Evolutionary conservation across 139 green algal genomes (phyloP), one percentile per base, ranked within the genome.

Genomic region (Desmodesmus armatus): DNA sequence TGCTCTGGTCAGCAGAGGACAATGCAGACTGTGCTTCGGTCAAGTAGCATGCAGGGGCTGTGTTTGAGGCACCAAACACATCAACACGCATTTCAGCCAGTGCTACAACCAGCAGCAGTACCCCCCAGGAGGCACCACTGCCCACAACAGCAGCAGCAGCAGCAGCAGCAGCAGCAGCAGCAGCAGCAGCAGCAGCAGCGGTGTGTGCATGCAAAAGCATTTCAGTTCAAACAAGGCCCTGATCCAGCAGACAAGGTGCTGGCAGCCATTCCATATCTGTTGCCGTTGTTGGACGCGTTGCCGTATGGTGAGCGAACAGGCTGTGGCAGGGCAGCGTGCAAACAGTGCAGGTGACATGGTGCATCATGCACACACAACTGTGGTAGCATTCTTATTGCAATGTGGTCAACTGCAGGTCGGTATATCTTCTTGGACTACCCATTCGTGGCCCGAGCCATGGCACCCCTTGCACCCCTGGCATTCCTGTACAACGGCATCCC

Each of bases 401-500:
- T 60, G 21, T 69, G 29, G 31, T 6, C 6, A 40, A 0, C 25
- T 69, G 84, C 88, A 93, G 90, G 84, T 25, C 89, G 89, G 37
- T 94, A 91, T 58, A 87, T 94, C 41, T 90, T 94, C 62, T 9
- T 91, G 4, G 87, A 93, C 72, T 92, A 90, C 31, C 91, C 91
- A 21, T 92, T 92, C 47, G 78, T 94, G 41, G 89, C 89, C 3
- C 76, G 88, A 3, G 88, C 89, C 3, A 80, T 94, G 62, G 74
- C 85, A 0, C 89, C 90, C 1, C 70, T 94, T 15, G 90, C 74
- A 0, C 91, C 91, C 0, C 71, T 94, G 5, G 78, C 83, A 17
- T 53, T 69, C 43, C 65, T 94, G 35, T 94, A 93, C 81, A 87
- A 93, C 79, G 41, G 41, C 67, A 49, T 93, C 23, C 91, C 91